phyloP scores from a whole-genome alignment of 2,329 filamentous ascomycete genomes.

The Phialemonium atrogriseum region DNA sequence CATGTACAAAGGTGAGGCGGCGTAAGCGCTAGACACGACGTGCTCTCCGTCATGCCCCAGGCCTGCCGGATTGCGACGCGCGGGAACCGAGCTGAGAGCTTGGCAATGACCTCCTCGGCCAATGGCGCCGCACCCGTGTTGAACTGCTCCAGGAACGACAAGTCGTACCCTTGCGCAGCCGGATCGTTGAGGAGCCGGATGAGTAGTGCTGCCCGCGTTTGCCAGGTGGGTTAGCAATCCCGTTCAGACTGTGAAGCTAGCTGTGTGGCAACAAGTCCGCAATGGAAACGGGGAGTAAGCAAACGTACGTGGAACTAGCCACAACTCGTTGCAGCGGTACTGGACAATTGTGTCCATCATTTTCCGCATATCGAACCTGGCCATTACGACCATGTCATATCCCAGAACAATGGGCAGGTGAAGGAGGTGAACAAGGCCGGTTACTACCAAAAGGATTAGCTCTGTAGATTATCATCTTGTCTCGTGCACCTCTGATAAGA shows the following conservation, averaged over 20 bases:
- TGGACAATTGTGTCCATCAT: conserved; percentile 45
- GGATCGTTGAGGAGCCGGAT: conserved; percentile 50
- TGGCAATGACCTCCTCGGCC: conserved; percentile 45
- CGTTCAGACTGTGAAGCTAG: too few species aligned
- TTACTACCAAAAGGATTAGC: too few species aligned
- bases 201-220: too few species aligned
- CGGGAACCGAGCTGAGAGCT: conserved; percentile 47
- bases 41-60: conserved; percentile 62
- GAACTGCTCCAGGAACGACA: conserved; percentile 45
- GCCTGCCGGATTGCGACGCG: conserved; percentile 55
- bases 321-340: conserved; percentile 45
- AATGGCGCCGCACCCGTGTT: conserved; percentile 53
- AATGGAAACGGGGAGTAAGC: too few species aligned
- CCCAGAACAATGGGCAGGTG: conserved; percentile 56
- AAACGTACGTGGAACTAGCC: conserved; percentile 53
- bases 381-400: conserved; percentile 57
- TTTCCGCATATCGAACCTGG: conserved; percentile 49
- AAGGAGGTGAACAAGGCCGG: conserved; percentile 53
- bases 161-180: conserved; percentile 44
- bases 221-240: too few species aligned
- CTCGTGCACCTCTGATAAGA: too few species aligned
- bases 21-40: conserved; percentile 54
- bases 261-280: too few species aligned
- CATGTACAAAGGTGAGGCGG: conserved; percentile 47
- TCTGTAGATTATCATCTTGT: too few species aligned